Evolutionary conservation across 2,329 filamentous ascomycete genomes (phyloP), one percentile per base, ranked within the genome.

Genomic region (Dothistroma septosporum): DNA sequence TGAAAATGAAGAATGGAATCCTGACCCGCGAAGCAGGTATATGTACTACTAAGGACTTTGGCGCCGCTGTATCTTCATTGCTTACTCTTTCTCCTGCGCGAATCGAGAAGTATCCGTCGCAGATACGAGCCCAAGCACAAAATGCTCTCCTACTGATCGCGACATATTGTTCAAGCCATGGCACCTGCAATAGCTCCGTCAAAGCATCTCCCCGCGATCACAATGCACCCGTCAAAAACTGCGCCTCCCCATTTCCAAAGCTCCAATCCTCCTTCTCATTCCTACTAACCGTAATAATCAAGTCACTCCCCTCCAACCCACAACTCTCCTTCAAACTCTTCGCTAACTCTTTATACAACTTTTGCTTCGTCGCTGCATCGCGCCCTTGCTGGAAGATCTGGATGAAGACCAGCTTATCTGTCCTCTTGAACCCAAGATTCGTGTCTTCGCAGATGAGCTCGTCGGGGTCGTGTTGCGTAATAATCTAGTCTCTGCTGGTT

Each of bases 1-100:
- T 57, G 73, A 74, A 66, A 62, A 56, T 10, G 75, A 76, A 60
- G 73, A 74, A 59, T 73, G 71, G 65, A 75, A 75, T 65, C 70
- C 72, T 19, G 74, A 76, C 68, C 72, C 74, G n/a, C 66, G 73
- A 49, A 56, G 53, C 6, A 60, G 67, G 44, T 68, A 67, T 56
- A 60, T 59, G 55, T 62, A 64, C 47, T 62, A 64, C 55, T 60
- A 35, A 54, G 53, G 24, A 6, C 21, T 35, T 24, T 16, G 24
- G 47, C 44, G 53, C 21, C 16, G 35, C 4, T 44, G 16, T 14
- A 16, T n/a, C n/a, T 44, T 19, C n/a, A 9, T n/a, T 44, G 41
- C 41, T 44, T 3, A n/a, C 6, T 44, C 8, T 44, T 1, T n/a
- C 16, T 14, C 9, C 19, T 16, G 41, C 41, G 14, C 41, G 14